Evolutionary conservation across 805 yeast species (phyloP).

Genomic region (Candida boidinii): DNA sequence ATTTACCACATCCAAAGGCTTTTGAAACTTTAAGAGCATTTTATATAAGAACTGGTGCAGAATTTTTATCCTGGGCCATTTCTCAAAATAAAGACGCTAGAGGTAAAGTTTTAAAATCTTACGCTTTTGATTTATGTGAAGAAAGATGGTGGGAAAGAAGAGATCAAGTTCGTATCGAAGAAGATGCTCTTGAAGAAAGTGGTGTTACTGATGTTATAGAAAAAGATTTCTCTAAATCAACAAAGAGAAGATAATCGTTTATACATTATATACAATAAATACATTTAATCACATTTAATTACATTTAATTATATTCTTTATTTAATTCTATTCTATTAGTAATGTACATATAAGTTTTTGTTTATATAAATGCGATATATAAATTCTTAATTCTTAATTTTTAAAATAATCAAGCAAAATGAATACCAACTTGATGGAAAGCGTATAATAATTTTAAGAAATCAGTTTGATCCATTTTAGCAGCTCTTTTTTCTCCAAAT

Average conservation of each 20-base stretch:
- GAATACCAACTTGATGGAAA: conserved; percentile 95
- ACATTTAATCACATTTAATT: conserved; percentile 1
- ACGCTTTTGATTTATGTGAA: conserved; percentile 85
- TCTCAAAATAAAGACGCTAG: conserved; percentile 77
- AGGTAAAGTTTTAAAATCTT: conserved; percentile 83
- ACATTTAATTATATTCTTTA: conserved; percentile 1
- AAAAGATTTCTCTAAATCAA: conserved; percentile 43
- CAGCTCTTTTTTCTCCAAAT: conserved; percentile 77
- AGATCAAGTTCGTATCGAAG: conserved; percentile 81
- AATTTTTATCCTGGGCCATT: conserved; percentile 88
- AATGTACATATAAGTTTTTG: conserved; percentile 1
- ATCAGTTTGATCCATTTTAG: conserved; percentile 93
- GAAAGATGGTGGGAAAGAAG: conserved; percentile 99
- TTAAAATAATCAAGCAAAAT: conserved; percentile 83
- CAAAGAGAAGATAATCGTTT: conserved; percentile 44
- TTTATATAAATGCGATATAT: conserved; percentile 1
- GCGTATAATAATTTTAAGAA: conserved; percentile 80
- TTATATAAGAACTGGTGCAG: conserved; percentile 79
- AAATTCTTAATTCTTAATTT: neutral
- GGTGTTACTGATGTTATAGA: conserved; percentile 87
- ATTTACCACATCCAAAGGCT: conserved; percentile 96
- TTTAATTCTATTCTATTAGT: conserved; percentile 1
- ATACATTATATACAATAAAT: neutral
- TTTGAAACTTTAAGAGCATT: conserved; percentile 80
- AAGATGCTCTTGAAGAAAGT: conserved; percentile 86